A percentile compares a stretch with the other conserved stretches of the same genome.
These are phyloP conservation scores for Fusarium sp. DNA, from an alignment of 2,329 filamentous ascomycete species.

Conservation along the genomic window DNA sequence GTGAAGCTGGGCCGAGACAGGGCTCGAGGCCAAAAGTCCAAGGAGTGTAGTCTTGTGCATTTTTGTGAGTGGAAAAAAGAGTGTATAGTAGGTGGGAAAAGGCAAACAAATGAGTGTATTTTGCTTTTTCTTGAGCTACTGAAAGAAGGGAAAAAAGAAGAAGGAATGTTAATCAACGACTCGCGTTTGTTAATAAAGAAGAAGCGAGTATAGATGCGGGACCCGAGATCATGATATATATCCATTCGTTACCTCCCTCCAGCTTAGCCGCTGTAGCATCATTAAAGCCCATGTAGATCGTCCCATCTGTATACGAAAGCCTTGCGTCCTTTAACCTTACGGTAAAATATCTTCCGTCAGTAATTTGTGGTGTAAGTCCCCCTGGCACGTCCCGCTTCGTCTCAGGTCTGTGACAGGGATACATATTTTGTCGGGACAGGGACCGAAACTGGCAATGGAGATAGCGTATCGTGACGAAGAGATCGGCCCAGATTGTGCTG, in stretches of 20 bases:
- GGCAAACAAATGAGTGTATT: constrained; percentile 15
- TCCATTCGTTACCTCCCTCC: neutral
- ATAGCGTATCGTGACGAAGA: constrained; percentile 15
- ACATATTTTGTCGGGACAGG: constrained; percentile 1
- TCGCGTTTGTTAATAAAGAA: constrained; percentile 11
- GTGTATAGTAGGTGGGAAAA: neutral
- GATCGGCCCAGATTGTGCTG: constrained; percentile 10
- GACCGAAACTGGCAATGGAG: constrained; percentile 4
- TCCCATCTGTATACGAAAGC: constrained; percentile 8
- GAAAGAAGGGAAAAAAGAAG: constrained; percentile 3
- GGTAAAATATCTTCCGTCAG: constrained; percentile 39
- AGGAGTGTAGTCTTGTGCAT: constrained; percentile 39
- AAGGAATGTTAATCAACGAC: constrained; percentile 16
- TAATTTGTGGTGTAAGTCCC: constrained; percentile 14
- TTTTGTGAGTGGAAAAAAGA: neutral
- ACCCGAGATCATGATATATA: constrained; percentile 22
- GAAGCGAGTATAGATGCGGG: neutral
- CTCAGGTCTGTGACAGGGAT: constrained; percentile 37
- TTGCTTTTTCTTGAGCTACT: neutral
- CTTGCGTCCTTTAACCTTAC: constrained; percentile 15
- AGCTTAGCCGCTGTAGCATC: neutral
- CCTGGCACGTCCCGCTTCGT: constrained; percentile 35
- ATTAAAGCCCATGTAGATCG: constrained; percentile 1
- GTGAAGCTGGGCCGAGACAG: constrained; percentile 53
- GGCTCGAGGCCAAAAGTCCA: constrained; percentile 39